A percentile compares a stretch with the other conserved stretches of the same genome.
Evolutionary conservation across 108 stramenopile genomes (phyloP).

Genomic region (Skeletonema costatum): DNA sequence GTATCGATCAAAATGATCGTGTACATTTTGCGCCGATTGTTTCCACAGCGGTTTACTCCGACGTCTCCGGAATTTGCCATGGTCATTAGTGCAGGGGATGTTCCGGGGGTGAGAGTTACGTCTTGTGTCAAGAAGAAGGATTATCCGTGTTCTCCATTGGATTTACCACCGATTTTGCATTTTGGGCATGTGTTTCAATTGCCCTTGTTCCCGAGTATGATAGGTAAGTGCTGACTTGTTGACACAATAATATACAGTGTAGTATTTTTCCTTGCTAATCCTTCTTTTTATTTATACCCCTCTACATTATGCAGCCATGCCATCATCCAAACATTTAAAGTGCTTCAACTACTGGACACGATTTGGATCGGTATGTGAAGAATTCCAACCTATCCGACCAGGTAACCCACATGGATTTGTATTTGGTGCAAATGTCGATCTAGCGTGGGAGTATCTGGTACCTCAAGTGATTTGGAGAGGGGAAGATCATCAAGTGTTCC

Average conservation of each 20-base stretch:
- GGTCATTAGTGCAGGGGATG: slow-evolving; percentile 3
- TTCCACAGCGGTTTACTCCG: slow-evolving; percentile 6
- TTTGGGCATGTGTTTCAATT: slow-evolving; percentile 29
- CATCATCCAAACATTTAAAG: slow-evolving; percentile 5
- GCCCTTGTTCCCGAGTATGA: slow-evolving; percentile 18
- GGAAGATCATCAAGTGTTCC: slow-evolving; percentile 1
- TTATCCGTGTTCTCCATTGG: background rate
- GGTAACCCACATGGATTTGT: slow-evolving; percentile 16
- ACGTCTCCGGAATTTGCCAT: slow-evolving; percentile 1
- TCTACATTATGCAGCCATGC: background rate
- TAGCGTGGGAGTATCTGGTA: slow-evolving; percentile 5
- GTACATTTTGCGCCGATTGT: background rate
- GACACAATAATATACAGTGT: background rate
- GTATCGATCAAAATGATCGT: background rate
- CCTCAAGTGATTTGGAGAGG: slow-evolving; percentile 8
- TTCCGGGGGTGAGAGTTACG: background rate
- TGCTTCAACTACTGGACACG: slow-evolving; percentile 4
- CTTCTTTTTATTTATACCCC: background rate
- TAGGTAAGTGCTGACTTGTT: slow-evolving; percentile 3
- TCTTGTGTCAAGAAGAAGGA: background rate
- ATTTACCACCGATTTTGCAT: slow-evolving; percentile 24
- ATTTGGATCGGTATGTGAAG: slow-evolving; percentile 4
- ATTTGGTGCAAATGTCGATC: slow-evolving; percentile 1
- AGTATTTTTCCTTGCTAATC: background rate
- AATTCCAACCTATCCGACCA: slow-evolving; percentile 3